Evolutionary conservation across 805 yeast genomes (phyloP), one percentile per base, ranked within the genome.

Genomic region (Candida stauntonica): DNA sequence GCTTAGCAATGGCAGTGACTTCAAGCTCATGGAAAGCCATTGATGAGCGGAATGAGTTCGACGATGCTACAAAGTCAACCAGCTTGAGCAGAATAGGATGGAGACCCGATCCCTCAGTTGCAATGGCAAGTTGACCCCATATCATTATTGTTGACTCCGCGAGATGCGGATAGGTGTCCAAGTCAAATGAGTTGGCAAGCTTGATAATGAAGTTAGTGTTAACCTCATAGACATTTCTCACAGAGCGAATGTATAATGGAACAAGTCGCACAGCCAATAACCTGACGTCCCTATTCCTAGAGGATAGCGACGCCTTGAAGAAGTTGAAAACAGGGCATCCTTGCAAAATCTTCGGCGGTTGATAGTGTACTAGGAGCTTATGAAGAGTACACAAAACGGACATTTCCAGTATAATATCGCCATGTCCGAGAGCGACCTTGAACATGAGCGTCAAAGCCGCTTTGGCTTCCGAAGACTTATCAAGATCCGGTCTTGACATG

Each of bases 11-110:
- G 0, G 96, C 81, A 11, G 84, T 69, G 24, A 70, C 62, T 17
- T 75, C 62, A 4, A 91, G 62, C 39, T 77, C 75, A 52, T 79
- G 81, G 46, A 79, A 77, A 0, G 87, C 87, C 48, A 84, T 64
- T 48, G 86, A 77, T 1, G 79, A 73, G 45, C 77, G 79, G 50
- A 81, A 82, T 36, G 75, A 77, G 55, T 80, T 80, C 3, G 66
- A 52, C 14, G 82, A 83, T 5, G 81, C 82, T 44, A 88, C 66
- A 17, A 75, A 72, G 41, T 79, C 81, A 7, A 87, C 69, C 26
- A 91, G 57, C 48, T 78, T 78, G 34, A 83, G 67, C 17, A 86
- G 62, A 15, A 85, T 64, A 1, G 78, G 75, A 55, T 84, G 83
- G 29, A 83, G 69, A 52, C 79, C 67, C 31, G 84, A 88, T 7